Evolutionary conservation across 1,284 basidiomycete species (phyloP).

Genomic region (Mrakiaceae sp.): DNA sequence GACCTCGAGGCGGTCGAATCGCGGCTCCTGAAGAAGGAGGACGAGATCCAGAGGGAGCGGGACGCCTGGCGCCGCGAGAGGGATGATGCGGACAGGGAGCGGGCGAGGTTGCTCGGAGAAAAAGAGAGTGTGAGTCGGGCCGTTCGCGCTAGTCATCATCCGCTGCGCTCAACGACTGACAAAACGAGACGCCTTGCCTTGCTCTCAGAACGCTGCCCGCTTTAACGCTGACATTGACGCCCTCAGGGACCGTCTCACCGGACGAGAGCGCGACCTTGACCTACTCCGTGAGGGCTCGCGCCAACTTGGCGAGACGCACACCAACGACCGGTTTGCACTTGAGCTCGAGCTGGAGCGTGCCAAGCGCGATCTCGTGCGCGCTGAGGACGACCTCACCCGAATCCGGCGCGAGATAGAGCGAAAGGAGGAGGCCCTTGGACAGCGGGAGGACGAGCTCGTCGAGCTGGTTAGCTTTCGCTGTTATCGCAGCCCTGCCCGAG

Average conservation of each 20-base stretch:
- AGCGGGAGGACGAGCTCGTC: slow-evolving; percentile 58
- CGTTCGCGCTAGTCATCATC: too few species aligned
- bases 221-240: slow-evolving; percentile 33
- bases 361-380: slow-evolving; percentile 67
- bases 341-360: slow-evolving; percentile 84
- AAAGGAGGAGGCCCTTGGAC: slow-evolving; percentile 50
- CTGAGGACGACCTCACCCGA: slow-evolving; percentile 67
- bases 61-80: slow-evolving; percentile 34
- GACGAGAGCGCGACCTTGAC: slow-evolving; percentile 50
- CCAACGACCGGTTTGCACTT: slow-evolving; percentile 70
- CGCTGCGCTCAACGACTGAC: too few species aligned
- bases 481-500: not conserved
- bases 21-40: slow-evolving; percentile 46
- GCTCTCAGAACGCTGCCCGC: slow-evolving; percentile 26
- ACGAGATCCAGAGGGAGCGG: slow-evolving; percentile 26
- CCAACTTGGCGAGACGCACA: slow-evolving; percentile 66
- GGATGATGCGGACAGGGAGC: slow-evolving; percentile 27
- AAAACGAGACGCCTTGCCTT: too few species aligned
- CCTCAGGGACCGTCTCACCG: slow-evolving; percentile 35
- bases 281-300: slow-evolving; percentile 42
- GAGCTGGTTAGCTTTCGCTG: slow-evolving; percentile 40
- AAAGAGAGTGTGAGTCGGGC: slow-evolving; percentile 29
- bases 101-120: slow-evolving; percentile 32
- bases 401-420: slow-evolving; percentile 61
- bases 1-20: slow-evolving; percentile 55